phyloP scores from a whole-genome alignment of 1,139 yeast species.

The Pichia sp. region DNA sequence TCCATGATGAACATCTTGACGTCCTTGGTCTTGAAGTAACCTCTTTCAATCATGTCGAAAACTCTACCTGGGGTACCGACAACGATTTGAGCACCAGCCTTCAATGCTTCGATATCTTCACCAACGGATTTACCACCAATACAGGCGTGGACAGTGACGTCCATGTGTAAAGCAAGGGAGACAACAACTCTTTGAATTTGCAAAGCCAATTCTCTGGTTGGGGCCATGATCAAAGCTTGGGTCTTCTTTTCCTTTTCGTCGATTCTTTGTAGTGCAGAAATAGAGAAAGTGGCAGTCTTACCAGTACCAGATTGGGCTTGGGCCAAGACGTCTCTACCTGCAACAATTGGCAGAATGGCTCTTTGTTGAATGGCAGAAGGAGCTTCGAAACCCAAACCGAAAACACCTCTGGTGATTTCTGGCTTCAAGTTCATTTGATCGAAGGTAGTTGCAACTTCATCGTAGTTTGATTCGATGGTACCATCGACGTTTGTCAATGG shows the following conservation, averaged over 20 bases:
- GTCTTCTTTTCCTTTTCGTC: slow-evolving; percentile 73
- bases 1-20: slow-evolving; percentile 96
- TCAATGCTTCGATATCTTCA: slow-evolving; percentile 90
- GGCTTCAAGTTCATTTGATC: slow-evolving; percentile 83
- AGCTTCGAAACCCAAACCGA: slow-evolving; percentile 95
- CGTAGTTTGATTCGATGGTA: slow-evolving; percentile 88
- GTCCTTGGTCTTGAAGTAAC: slow-evolving; percentile 82
- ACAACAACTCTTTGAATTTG: slow-evolving; percentile 96
- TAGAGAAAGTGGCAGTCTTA: slow-evolving; percentile 98
- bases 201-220: slow-evolving; percentile 97
- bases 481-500: slow-evolving; percentile 19
- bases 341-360: slow-evolving; percentile 94
- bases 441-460: slow-evolving; percentile 86
- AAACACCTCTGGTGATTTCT: slow-evolving; percentile 78
- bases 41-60: slow-evolving; percentile 93
- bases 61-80: slow-evolving; percentile 99
- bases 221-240: slow-evolving; percentile 94
- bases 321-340: slow-evolving; percentile 95
- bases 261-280: slow-evolving; percentile 91
- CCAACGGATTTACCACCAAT: slow-evolving; percentile 95
- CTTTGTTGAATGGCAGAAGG: slow-evolving; percentile 99
- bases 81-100: slow-evolving; percentile 90
- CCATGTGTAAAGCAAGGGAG: slow-evolving; percentile 90
- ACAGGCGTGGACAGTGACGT: slow-evolving; percentile 94
- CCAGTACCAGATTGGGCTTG: slow-evolving; percentile 99